A percentile compares a stretch with the other conserved stretches of the same genome.
Conservation (phyloP, 139 green algal species). For the Micromonas pusilla region DNA sequence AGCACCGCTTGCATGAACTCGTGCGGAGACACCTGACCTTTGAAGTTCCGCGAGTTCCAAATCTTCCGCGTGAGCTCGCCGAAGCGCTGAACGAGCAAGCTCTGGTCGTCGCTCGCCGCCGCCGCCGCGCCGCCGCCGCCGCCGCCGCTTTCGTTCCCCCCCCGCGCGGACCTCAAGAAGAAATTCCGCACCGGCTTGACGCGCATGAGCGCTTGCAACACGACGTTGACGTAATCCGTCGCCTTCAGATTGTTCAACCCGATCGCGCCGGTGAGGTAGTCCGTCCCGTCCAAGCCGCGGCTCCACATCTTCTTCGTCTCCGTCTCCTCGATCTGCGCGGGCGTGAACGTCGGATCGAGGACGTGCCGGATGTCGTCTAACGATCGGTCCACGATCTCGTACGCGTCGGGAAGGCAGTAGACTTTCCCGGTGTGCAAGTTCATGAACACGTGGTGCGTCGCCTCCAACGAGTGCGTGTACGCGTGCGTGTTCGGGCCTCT, state of each 20-base stretch:
- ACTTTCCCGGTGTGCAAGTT: conserved; percentile 80
- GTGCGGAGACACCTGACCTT: conserved; percentile 78
- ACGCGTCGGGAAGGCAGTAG: conserved; percentile 94
- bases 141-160: conserved; percentile 39
- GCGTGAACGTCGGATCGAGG: conserved; percentile 70
- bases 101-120: not conserved
- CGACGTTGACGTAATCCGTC: conserved; percentile 85
- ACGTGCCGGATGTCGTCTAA: conserved; percentile 85
- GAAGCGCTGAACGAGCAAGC: conserved; percentile 69
- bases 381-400: conserved; percentile 85
- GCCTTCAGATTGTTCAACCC: conserved; percentile 92
- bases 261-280: conserved; percentile 90
- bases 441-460: conserved; percentile 93
- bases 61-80: conserved; percentile 90
- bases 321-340: conserved; percentile 36
- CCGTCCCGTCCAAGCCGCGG: conserved; percentile 80
- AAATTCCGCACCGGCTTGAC: conserved; percentile 63
- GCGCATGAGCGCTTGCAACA: conserved; percentile 60
- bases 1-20: conserved; percentile 96
- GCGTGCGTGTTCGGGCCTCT: conserved; percentile 79
- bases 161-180: conserved; percentile 78
- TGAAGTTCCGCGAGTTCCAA: conserved; percentile 94
- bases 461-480: conserved; percentile 87
- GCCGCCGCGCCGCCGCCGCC: not conserved
- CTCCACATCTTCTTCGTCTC: conserved; percentile 66